phyloP scores from a whole-genome alignment of 345 rosid genomes.

The Aurinia saxatilis region DNA sequence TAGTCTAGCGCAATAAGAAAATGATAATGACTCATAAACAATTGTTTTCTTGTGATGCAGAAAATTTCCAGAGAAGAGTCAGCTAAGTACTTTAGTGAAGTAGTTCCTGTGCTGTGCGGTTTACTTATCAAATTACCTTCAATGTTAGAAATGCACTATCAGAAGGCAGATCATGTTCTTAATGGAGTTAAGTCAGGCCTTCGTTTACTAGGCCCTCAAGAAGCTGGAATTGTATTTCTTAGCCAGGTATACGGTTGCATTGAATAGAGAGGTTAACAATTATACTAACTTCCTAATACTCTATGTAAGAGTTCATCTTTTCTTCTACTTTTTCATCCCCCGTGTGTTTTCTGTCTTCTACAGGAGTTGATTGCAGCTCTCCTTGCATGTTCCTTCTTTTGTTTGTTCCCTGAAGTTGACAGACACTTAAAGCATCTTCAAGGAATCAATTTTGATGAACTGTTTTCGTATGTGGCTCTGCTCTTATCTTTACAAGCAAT shows the following conservation, averaged over 20 bases:
- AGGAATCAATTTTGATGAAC: conserved; percentile 56
- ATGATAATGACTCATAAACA: not conserved
- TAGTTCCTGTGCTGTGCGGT: conserved; percentile 53
- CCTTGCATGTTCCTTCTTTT: conserved; percentile 30
- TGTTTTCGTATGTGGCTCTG: conserved; percentile 56
- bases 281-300: not conserved
- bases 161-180: conserved; percentile 36
- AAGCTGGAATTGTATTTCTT: conserved; percentile 65
- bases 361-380: conserved; percentile 27
- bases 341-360: not conserved
- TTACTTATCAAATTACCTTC: conserved; percentile 58
- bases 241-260: conserved; percentile 43
- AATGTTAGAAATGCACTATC: conserved; percentile 60
- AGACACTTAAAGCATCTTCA: conserved; percentile 54
- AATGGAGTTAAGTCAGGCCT: conserved; percentile 34
- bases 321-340: not conserved
- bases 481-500: not conserved
- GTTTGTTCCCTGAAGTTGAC: conserved; percentile 56
- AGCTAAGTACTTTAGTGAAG: conserved; percentile 52
- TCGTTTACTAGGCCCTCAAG: conserved; percentile 53
- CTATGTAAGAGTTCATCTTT: not conserved
- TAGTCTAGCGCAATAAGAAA: not conserved
- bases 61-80: conserved; percentile 39
- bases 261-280: not conserved
- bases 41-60: conserved; percentile 14